Evolutionary conservation across 2,329 filamentous ascomycete genomes (phyloP).

Genomic region (Onygenales sp.): DNA sequence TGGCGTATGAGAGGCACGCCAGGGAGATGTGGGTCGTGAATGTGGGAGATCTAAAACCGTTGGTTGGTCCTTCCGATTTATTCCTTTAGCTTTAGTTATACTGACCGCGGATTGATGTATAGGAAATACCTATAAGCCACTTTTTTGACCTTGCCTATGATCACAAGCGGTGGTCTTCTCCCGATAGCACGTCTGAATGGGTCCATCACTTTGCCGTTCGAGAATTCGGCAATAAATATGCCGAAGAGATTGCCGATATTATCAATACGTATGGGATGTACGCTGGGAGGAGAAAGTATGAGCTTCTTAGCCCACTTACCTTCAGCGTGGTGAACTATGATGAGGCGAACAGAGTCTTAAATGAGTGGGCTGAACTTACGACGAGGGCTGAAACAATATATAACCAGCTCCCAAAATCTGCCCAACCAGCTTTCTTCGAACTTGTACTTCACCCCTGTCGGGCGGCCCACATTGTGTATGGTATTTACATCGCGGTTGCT

Average conservation of each 20-base stretch:
- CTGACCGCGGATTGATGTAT: neutral
- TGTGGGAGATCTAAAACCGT: slow-evolving; percentile 56
- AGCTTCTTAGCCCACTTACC: slow-evolving; percentile 49
- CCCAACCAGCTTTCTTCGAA: slow-evolving; percentile 53
- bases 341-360: slow-evolving; percentile 50
- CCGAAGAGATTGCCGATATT: slow-evolving; percentile 41
- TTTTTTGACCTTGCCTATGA: slow-evolving; percentile 62
- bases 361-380: slow-evolving; percentile 46
- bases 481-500: slow-evolving; percentile 43
- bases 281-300: slow-evolving; percentile 52
- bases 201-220: slow-evolving; percentile 47
- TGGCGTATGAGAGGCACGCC: slow-evolving; percentile 50
- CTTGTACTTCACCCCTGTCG: slow-evolving; percentile 52
- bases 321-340: slow-evolving; percentile 57
- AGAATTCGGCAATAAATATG: slow-evolving; percentile 45
- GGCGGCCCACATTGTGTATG: slow-evolving; percentile 48
- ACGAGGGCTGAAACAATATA: slow-evolving; percentile 48
- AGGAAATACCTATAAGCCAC: slow-evolving; percentile 56
- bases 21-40: slow-evolving; percentile 59
- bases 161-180: slow-evolving; percentile 45
- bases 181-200: slow-evolving; percentile 47
- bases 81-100: neutral
- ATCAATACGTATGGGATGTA: slow-evolving; percentile 49
- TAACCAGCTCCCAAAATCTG: slow-evolving; percentile 40
- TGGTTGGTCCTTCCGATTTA: slow-evolving; percentile 23